Evolutionary conservation across 1,139 yeast species (phyloP).

Genomic region (Arxiozyma slooffiae): DNA sequence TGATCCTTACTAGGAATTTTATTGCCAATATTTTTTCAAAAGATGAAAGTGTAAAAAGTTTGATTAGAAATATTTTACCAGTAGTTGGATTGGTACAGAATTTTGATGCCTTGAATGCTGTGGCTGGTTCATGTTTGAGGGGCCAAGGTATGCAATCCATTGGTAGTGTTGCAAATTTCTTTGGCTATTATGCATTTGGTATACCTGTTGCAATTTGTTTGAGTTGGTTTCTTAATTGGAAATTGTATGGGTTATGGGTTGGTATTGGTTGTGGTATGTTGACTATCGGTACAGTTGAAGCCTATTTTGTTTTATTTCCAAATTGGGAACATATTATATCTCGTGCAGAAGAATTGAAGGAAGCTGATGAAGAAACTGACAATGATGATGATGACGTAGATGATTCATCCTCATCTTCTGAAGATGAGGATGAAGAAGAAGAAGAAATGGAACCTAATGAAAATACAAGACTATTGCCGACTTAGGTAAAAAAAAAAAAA

Average conservation of each 20-base stretch:
- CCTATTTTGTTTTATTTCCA: conserved; percentile 40
- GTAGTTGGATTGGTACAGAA: conserved; percentile 63
- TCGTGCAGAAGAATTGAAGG: conserved; percentile 37
- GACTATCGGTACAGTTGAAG: conserved; percentile 56
- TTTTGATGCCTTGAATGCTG: conserved; percentile 74
- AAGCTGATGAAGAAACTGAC: conserved; percentile 30
- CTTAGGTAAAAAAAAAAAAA: neutral
- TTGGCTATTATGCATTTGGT: conserved; percentile 62
- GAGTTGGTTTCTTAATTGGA: conserved; percentile 45
- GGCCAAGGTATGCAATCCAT: conserved; percentile 81
- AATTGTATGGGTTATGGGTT: conserved; percentile 73
- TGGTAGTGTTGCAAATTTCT: conserved; percentile 70
- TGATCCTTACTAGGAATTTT: conserved; percentile 42
- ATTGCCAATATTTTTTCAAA: conserved; percentile 63
- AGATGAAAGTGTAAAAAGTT: conserved; percentile 52
- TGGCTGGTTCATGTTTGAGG: conserved; percentile 73
- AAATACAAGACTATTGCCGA: conserved; percentile 8
- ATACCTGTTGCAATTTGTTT: conserved; percentile 61
- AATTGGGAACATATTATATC: conserved; percentile 45
- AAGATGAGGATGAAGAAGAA: conserved; percentile 19
- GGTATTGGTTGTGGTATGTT: conserved; percentile 75
- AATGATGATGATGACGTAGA: conserved; percentile 20
- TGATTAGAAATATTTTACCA: conserved; percentile 52
- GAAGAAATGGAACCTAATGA: conserved; percentile 8
- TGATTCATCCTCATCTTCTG: conserved; percentile 14